Base-by-base conservation (phyloP, 257 asterid genomes). In the Henckelia pumila region DNA sequence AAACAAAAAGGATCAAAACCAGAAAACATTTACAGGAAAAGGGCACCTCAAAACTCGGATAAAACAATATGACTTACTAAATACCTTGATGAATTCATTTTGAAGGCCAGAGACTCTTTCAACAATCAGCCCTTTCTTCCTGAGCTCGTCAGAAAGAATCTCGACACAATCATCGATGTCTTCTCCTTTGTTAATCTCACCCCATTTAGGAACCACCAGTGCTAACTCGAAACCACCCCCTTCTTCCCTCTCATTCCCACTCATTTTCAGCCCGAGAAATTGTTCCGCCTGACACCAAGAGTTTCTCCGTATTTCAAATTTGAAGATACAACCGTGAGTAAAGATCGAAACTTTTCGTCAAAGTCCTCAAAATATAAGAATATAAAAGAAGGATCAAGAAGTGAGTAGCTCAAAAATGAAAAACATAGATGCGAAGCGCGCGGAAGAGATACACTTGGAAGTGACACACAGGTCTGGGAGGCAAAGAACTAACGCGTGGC, bases 81-180 rank as follows among this genome's bases (percentile, higher is more conserved):
- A 49, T 24, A 92, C 99, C 99, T 82, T 86, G 63, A 93, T 69
- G 75, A 86, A 84, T 71, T 90, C 96, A 83, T 85, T 83, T 68
- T 93, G 92, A 72, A 86, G 79, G 73, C 99, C 97, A 49, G 76
- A 76, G 66, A 88, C 84, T 75, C 88, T 88, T 3, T 90, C 95
- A 61, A 90, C 84, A 65, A 85, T 71, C n/a, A 91, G 78, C 63
- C 97, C 99, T 71, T 75, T 81, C 57, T 67, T 79, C 76, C 68
- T 82, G 68, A 93, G 77, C 78, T 90, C 86, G 32, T 76, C 83
- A 57, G 76, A 82, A 69, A 93, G 97, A 84, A 85, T 78, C 73
- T 85, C 87, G 66, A 88, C 66, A 70, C 88, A 87, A 67, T 84
- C 62, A 29, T 44, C 59, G 53, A 35, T 77, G 32, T 55, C 74